Percentiles rank a stretch among this genome's conserved stretches.
Evolutionary conservation across 345 rosid genomes (phyloP).

Genomic region (Aquilaria yunnanensis): DNA sequence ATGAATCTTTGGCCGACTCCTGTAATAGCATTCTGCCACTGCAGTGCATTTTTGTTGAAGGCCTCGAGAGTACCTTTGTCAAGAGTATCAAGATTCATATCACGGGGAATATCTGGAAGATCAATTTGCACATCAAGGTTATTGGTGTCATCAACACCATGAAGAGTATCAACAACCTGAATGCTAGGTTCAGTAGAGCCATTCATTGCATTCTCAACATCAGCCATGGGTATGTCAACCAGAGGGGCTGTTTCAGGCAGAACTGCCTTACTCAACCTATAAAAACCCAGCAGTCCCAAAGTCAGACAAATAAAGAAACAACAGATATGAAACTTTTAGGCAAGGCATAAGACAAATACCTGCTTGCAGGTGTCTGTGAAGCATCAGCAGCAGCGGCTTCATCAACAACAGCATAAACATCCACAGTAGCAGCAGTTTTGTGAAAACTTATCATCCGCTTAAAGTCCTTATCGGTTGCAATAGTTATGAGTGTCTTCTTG

Average conservation of each 20-base stretch:
- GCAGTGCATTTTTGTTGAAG: slow-evolving; percentile 62
- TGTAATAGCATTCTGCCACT: slow-evolving; percentile 89
- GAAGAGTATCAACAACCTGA: slow-evolving; percentile 30
- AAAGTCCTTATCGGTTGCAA: slow-evolving; percentile 66
- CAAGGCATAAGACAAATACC: slow-evolving; percentile 31
- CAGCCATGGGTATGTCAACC: slow-evolving; percentile 25
- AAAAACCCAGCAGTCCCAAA: slow-evolving; percentile 14
- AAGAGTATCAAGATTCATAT: slow-evolving; percentile 36
- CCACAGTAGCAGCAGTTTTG: slow-evolving; percentile 40
- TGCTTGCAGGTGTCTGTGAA: slow-evolving; percentile 80
- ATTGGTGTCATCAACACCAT: slow-evolving; percentile 35
- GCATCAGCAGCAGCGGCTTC: slow-evolving; percentile 48
- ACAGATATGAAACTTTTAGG: not conserved
- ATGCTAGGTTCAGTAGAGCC: slow-evolving; percentile 37
- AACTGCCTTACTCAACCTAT: slow-evolving; percentile 87
- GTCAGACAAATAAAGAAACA: slow-evolving; percentile 12
- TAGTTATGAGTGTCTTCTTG: slow-evolving; percentile 70
- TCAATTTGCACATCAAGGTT: slow-evolving; percentile 29
- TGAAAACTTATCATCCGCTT: slow-evolving; percentile 66
- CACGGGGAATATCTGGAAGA: slow-evolving; percentile 45
- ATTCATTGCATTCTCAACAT: slow-evolving; percentile 37
- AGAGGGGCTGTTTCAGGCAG: slow-evolving; percentile 66
- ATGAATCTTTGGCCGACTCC: slow-evolving; percentile 90
- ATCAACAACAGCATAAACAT: slow-evolving; percentile 60
- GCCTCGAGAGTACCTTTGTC: slow-evolving; percentile 34